Evolutionary conservation across 129 eudicot genomes (phyloP).

Genomic region (Kitagawia praeruptora): DNA sequence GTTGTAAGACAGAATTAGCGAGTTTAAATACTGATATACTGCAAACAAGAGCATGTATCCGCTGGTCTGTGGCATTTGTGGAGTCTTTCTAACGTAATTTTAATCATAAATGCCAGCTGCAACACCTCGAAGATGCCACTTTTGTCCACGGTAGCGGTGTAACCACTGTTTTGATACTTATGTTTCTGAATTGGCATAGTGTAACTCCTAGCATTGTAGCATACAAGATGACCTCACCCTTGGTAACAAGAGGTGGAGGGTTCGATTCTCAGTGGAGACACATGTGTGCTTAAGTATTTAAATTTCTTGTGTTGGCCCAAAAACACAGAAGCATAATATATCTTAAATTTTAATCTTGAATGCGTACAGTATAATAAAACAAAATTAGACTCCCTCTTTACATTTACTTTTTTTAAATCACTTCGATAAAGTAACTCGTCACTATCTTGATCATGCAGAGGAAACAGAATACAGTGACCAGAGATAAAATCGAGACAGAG

Average conservation of each 20-base stretch:
- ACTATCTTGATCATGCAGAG: slow-evolving; percentile 43
- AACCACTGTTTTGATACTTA: not conserved
- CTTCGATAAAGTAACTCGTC: not conserved
- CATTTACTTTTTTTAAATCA: not conserved
- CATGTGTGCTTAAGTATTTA: not conserved
- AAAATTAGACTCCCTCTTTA: not conserved
- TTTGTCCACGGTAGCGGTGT: not conserved
- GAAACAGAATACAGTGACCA: slow-evolving; percentile 85
- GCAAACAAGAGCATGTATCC: not conserved
- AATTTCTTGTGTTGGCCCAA: not conserved
- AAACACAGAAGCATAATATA: no score
- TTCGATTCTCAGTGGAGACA: not conserved
- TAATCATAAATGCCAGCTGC: not conserved
- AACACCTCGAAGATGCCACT: not conserved
- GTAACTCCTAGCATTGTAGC: not conserved
- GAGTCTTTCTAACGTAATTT: not conserved
- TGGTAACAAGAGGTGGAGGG: not conserved
- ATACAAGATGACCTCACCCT: not conserved
- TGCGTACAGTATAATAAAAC: not conserved
- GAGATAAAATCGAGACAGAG: slow-evolving; percentile 79
- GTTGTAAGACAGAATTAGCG: not conserved
- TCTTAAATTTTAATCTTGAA: not conserved
- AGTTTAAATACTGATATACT: not conserved
- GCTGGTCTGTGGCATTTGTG: not conserved
- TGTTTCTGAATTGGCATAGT: not conserved